These are phyloP conservation scores for Hypseocharis bilobata DNA, from an alignment of 441 rosid species.

Conservation along the genomic window DNA sequence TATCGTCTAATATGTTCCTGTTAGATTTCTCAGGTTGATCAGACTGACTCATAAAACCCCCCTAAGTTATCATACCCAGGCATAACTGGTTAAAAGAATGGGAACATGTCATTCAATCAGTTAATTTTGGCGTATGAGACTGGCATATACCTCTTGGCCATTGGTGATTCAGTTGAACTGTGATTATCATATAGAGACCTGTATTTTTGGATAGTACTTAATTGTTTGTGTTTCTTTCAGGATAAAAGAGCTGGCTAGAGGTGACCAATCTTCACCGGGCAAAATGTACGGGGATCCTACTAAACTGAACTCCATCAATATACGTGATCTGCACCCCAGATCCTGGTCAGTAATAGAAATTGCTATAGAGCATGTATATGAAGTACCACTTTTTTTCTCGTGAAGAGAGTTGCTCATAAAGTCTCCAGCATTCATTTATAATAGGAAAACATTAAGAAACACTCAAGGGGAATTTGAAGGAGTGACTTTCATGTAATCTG, in stretches of 20 bases:
- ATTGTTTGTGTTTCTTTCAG: conserved; percentile 25
- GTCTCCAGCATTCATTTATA: no score
- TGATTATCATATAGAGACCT: neutral
- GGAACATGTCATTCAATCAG: neutral
- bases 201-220: conserved; percentile 6
- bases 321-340: conserved; percentile 39
- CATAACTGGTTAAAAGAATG: neutral
- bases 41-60: no score
- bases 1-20: neutral
- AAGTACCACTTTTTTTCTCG: neutral
- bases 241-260: conserved; percentile 38
- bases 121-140: neutral
- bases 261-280: conserved; percentile 21
- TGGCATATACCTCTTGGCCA: neutral
- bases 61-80: no score
- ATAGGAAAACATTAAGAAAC: no score
- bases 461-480: neutral
- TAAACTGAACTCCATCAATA: conserved; percentile 27
- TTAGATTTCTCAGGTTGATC: neutral
- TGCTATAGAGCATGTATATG: neutral
- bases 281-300: conserved; percentile 39
- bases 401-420: no score
- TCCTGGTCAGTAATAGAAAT: conserved; percentile 39
- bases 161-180: neutral
- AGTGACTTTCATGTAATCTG: conserved; percentile 9